Conservation (phyloP, 1,139 yeast genomes). For the Yamadazyma trypodendri region DNA sequence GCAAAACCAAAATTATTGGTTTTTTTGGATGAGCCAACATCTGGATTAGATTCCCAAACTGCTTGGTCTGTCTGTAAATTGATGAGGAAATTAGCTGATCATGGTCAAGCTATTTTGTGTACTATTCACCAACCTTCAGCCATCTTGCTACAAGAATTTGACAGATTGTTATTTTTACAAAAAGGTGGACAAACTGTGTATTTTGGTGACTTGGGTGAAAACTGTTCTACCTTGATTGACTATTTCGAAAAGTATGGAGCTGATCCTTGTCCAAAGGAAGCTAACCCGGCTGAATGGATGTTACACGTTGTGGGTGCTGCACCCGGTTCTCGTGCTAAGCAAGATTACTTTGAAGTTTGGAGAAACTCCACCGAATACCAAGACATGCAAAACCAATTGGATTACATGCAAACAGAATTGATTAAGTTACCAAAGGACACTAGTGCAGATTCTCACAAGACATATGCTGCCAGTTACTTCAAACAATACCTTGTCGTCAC, state of each 20-base stretch:
- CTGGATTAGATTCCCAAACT: slow-evolving; percentile 44
- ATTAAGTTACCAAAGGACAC: slow-evolving; percentile 24
- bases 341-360: slow-evolving; percentile 37
- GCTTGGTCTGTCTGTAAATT: slow-evolving; percentile 46
- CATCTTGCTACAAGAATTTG: slow-evolving; percentile 34
- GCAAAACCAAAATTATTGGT: slow-evolving; percentile 39
- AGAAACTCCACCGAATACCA: slow-evolving; percentile 27
- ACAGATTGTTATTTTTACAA: slow-evolving; percentile 37
- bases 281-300: slow-evolving; percentile 62
- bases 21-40: slow-evolving; percentile 40
- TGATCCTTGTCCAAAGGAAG: slow-evolving; percentile 38
- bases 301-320: slow-evolving; percentile 51
- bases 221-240: slow-evolving; percentile 46
- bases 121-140: slow-evolving; percentile 47
- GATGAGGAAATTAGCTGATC: slow-evolving; percentile 41
- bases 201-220: slow-evolving; percentile 63
- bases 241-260: slow-evolving; percentile 61
- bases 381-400: slow-evolving; percentile 24
- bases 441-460: slow-evolving; percentile 20
- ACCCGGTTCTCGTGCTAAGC: slow-evolving; percentile 36
- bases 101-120: slow-evolving; percentile 44
- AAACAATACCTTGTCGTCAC: slow-evolving; percentile 26
- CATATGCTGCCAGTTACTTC: slow-evolving; percentile 28
- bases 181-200: slow-evolving; percentile 61
- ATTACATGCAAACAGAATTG: slow-evolving; percentile 28